phyloP scores from a whole-genome alignment of 1,139 yeast genomes.

The Lodderomyces jiufengensis region DNA sequence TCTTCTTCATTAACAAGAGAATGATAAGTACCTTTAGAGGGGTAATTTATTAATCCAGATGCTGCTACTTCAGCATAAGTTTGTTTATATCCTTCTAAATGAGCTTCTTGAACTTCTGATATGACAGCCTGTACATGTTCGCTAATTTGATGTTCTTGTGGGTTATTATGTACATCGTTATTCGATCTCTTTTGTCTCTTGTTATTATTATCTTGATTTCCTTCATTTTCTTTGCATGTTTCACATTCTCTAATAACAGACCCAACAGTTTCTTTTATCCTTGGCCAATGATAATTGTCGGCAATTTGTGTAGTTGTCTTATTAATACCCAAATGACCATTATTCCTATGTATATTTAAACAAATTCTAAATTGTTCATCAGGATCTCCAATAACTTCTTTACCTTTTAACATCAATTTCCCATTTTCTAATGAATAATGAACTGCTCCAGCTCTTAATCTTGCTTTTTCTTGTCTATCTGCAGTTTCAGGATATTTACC shows the following conservation, averaged over 20 bases:
- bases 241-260: conserved; percentile 74
- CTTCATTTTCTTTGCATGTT: conserved; percentile 52
- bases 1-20: conserved; percentile 7
- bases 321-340: conserved; percentile 82
- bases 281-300: conserved; percentile 85
- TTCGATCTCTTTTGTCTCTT: conserved; percentile 1
- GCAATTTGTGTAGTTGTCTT: conserved; percentile 76
- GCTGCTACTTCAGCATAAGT: conserved; percentile 44
- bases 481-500: conserved; percentile 85
- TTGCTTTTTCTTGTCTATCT: conserved; percentile 77
- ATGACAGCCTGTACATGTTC: conserved; percentile 10
- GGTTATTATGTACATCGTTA: not conserved
- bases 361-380: conserved; percentile 73
- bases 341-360: conserved; percentile 60
- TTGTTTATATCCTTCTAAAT: conserved; percentile 4
- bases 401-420: conserved; percentile 69
- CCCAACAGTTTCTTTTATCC: conserved; percentile 84
- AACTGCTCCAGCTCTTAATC: conserved; percentile 78
- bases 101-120: conserved; percentile 7
- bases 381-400: conserved; percentile 78
- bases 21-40: conserved; percentile 19
- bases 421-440: conserved; percentile 73
- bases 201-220: conserved; percentile 4
- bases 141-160: not conserved
- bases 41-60: conserved; percentile 23